These are phyloP conservation scores for Guillardia theta DNA, from an alignment of 78 protist species.

Conservation along the genomic window DNA sequence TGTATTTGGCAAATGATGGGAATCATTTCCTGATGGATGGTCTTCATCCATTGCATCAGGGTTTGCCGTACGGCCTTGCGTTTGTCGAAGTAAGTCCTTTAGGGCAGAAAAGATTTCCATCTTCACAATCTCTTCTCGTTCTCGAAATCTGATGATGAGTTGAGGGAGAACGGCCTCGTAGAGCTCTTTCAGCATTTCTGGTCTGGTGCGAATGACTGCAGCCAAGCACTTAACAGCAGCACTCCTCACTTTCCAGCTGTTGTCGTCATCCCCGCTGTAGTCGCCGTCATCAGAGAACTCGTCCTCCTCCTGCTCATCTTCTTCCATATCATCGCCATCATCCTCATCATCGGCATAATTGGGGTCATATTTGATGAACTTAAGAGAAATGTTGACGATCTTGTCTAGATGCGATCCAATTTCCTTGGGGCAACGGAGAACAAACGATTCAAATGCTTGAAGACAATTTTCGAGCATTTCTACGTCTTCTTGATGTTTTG, in stretches of 20 bases:
- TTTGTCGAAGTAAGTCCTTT: constrained; percentile 29
- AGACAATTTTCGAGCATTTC: constrained; percentile 84
- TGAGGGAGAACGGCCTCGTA: constrained; percentile 68
- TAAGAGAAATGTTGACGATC: constrained; percentile 49
- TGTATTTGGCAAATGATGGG: too few relatives aligned
- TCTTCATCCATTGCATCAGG: constrained; percentile 23
- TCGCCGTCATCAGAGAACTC: constrained; percentile 67
- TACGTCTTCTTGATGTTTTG: constrained; percentile 46
- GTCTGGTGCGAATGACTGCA: constrained; percentile 73
- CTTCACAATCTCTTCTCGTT: constrained; percentile 88
- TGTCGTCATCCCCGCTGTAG: constrained; percentile 87
- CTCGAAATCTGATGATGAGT: constrained; percentile 60
- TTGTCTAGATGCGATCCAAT: constrained; percentile 49
- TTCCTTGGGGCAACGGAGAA: constrained; percentile 73
- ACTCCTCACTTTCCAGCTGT: constrained; percentile 79
- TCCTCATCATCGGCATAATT: constrained; percentile 77
- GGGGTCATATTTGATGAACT: constrained; percentile 79
- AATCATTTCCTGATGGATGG: too few relatives aligned
- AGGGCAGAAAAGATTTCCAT: constrained; percentile 13
- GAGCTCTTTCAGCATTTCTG: constrained; percentile 61
- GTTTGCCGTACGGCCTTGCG: not conserved
- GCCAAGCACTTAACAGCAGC: constrained; percentile 69
- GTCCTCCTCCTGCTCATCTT: constrained; percentile 30
- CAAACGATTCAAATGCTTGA: constrained; percentile 75
- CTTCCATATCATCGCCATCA: constrained; percentile 45